Base-by-base conservation (phyloP, 2,329 filamentous ascomycete genomes). In the Nakataea oryzae region DNA sequence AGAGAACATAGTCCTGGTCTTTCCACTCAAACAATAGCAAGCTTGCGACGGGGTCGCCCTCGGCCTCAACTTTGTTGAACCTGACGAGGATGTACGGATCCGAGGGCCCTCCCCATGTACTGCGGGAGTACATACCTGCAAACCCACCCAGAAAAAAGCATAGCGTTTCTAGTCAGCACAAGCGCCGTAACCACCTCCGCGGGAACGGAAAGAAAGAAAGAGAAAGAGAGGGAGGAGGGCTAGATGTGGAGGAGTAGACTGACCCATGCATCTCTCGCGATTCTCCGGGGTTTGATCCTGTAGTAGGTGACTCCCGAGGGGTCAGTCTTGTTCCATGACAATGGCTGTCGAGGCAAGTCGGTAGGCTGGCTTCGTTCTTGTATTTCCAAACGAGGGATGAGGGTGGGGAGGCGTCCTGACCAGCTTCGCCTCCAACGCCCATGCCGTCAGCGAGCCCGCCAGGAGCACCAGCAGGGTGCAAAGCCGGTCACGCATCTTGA, bases 1-100 rank as follows among this genome's bases (percentile, higher is more conserved):
- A 81, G 56, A 93, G 93, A 66, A 99, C 86, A 62, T 93, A 80
- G 60, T 85, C 77, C 71, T 89, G 86, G 71, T 99, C 95, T 67
- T 83, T 86, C 91, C 93, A 99, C 76, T 99, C 93, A 74, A 96
- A 99, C 66, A 99, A 88, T 61, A 96, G 81, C 68, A 97, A 76
- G 73, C 91, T 96, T 66, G 92, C 88, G 56, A 91, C 79, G 6
- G 90, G 88, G 72, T 96, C 89, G 57, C 82, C 78, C 62, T 86
- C 80, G 34, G 83, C 81, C 63, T 82, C 77, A 69, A 83, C 73
- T 76, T 80, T 71, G 76, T 81, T 74, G 70, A 96, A 96, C 71
- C 91, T 91, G 73, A 91, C 83, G 68, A 89, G 82, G 73, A 97
- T 96, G 77, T 91, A 96, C 26, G 93, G 93, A 68, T 97, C 91